Evolutionary conservation across 1,284 basidiomycete genomes (phyloP), one percentile per base, ranked within the genome.

Genomic region (Uromyces viciae-fabae): DNA sequence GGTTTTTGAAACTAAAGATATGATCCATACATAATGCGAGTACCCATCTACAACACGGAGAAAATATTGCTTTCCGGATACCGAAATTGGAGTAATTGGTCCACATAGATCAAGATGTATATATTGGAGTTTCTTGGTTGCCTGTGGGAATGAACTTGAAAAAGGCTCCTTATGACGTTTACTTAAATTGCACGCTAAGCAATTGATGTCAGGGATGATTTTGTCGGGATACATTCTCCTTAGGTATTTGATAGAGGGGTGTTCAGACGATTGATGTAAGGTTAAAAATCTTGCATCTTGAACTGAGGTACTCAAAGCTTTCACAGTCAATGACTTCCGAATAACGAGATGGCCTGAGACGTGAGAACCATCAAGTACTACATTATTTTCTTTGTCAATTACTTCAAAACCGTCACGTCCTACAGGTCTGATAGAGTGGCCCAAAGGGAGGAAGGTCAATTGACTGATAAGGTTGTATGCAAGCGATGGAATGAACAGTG

Each of bases 31-130:
- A 33, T 7, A 72, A 19, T 52, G 17, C 4, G 69, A 72, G 69
- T 25, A 72, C 3, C 42, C 40, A 33, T 72, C 46, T 15, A 72
- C 69, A 3, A 52, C 17, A 49, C 43, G 69, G 31, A 72, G 49
- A 31, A 72, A 72, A 31, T 72, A 72, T 15, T 72, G 14, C 28
- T 40, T 2, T n/a, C 46, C 69, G 4, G 43, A 46, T 54, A 28
- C 28, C 15, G 69, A 72, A 9, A 33, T 2, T 3, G 69, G 69
- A 33, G 43, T 72, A 46, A 72, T 54, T 33, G 69, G 69, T 15
- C 69, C 69, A 31, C 69, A 72, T 8, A 72, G 49, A 33, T 72
- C 69, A 7, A 72, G 14, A 28, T 72, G 69, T 5, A 72, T 17
- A 46, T 33, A 49, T n/a, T 72, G 42, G 11, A 46, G 31, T 49